Base-by-base conservation (phyloP, 768 basidiomycete species). In the Tephrocybe sp. region DNA sequence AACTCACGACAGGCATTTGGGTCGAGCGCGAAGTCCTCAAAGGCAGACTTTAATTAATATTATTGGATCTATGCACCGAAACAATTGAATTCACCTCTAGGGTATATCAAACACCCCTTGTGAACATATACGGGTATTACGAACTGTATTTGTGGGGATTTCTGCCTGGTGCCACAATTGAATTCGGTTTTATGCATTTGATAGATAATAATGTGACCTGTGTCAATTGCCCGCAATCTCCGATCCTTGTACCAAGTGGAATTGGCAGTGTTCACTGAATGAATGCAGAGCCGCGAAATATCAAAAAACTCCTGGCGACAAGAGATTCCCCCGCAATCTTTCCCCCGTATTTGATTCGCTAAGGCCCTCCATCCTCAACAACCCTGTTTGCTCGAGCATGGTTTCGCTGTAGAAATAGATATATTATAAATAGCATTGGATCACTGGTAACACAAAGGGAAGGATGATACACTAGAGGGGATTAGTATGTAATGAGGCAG, bases 1-100 rank as follows among this genome's bases (percentile, higher is more conserved):
- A 69, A 38, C 63, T 88, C 39, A 71, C 64, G 52, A 82, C 85
- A 16, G 86, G 86, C 1, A 64, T 90, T 18, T 88, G 84, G 77
- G 68, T 75, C 8, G 51, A 53, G 22, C 45, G 41, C 54, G 75
- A 80, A 21, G 82, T 77, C 1, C 61, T 80, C 49, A 72, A 72
- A 67, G 71, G 71, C 42, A 82, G 71, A 61, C 61, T 81, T 19
- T 81, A 59, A 72, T 50, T 42, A 12, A 30, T 3, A 36, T 36
- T 18, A 4, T 16, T 19, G 37, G 16, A 5, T 38, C 4, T 15
- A 15, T 38, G 16, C 37, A 38, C 15, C 33, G 37, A 12, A 19
- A 18, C 8, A n/a, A 21, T 38, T 29, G 27, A 29, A 29, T 29
- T 11, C 11, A 29, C 5, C 27, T 29, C 27, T 29, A 5, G 11